Evolutionary conservation across 768 basidiomycete genomes (phyloP), one percentile per base, ranked within the genome.

Genomic region (Hypholoma fasciculare): DNA sequence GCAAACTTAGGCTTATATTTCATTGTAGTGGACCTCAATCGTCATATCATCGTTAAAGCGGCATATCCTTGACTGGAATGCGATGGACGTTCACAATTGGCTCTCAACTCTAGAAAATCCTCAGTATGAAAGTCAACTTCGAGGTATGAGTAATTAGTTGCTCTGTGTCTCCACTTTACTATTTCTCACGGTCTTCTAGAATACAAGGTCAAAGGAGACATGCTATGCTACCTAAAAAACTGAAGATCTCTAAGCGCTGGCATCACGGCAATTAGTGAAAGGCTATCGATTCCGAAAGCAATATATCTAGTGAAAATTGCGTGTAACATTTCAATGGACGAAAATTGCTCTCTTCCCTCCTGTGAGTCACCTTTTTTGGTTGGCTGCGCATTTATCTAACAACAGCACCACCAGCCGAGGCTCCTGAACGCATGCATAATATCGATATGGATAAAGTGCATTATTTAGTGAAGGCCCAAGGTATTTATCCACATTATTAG

Each of bases 161-260:
- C 52, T 56, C 58, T 53, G 63, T 59, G 64, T 53, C 56, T 48
- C 42, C 43, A 61, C 37, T 46, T 37, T n/a, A 17, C 40, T 42
- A 3, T 14, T 46, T 23, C 4, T 34, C 42, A 34, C 20, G 44
- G 19, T 44, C 42, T 34, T 20, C 4, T 27, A 74, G 96, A 95
- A 69, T 90, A 99, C 72, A 89, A 85, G 61, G 92, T 99, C 62
- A 89, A 89, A 14, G 97, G 97, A 55, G 95, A 98, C 61, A 86
- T 93, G 1, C 82, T 99, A 6, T 86, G 89, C 61, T 77, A 90
- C 65, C 81, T 98, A n/a, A 48, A 90, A 94, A 69, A 81, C 86
- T n/a, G 91, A 95, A 19, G 74, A 84, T 1, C 83, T 99, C 62
- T 92, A 91, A 72, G 87, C 90, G 43, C 77, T 98, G 97, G 97